Evolutionary conservation across 2,329 filamentous ascomycete genomes (phyloP).

Genomic region (Alternaria solani): DNA sequence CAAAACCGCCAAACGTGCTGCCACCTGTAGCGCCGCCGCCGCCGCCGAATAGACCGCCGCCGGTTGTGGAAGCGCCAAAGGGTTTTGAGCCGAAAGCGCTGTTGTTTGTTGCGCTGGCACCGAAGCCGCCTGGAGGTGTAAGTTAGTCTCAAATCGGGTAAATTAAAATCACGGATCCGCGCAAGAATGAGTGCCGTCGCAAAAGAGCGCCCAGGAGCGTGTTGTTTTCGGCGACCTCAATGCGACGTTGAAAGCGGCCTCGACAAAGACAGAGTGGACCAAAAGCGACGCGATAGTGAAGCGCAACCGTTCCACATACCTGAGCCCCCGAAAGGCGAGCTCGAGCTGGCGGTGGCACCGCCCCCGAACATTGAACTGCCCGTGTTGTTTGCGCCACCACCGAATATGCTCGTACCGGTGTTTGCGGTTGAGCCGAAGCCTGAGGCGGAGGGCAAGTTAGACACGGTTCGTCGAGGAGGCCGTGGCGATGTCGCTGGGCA

Average conservation of each 20-base stretch:
- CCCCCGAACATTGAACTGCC: constrained; percentile 45
- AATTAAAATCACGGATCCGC: constrained; percentile 5
- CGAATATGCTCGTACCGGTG: constrained; percentile 45
- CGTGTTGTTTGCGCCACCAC: constrained; percentile 39
- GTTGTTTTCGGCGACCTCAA: not conserved
- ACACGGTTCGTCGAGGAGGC: constrained; percentile 41
- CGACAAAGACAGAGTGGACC: constrained; percentile 4
- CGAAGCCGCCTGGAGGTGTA: constrained; percentile 42
- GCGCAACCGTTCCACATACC: constrained; percentile 50
- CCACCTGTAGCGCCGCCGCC: constrained; percentile 26
- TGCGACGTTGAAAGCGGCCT: not conserved
- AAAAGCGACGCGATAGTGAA: constrained; percentile 37
- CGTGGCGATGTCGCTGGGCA: constrained; percentile 39
- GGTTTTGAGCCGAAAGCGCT: constrained; percentile 40
- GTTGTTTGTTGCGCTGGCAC: constrained; percentile 33
- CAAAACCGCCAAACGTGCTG: constrained; percentile 25
- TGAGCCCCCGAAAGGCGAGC: constrained; percentile 47
- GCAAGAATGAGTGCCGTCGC: not conserved
- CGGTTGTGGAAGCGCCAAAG: constrained; percentile 46
- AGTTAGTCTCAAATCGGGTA: constrained; percentile 30
- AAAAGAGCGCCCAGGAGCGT: not conserved
- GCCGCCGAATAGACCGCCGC: constrained; percentile 47
- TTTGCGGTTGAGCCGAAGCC: constrained; percentile 51
- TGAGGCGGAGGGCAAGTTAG: constrained; percentile 52
- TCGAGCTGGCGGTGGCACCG: constrained; percentile 39